These are phyloP conservation scores for Boeremia lycopersici DNA, from an alignment of 2,329 filamentous ascomycete species.

Conservation along the genomic window DNA sequence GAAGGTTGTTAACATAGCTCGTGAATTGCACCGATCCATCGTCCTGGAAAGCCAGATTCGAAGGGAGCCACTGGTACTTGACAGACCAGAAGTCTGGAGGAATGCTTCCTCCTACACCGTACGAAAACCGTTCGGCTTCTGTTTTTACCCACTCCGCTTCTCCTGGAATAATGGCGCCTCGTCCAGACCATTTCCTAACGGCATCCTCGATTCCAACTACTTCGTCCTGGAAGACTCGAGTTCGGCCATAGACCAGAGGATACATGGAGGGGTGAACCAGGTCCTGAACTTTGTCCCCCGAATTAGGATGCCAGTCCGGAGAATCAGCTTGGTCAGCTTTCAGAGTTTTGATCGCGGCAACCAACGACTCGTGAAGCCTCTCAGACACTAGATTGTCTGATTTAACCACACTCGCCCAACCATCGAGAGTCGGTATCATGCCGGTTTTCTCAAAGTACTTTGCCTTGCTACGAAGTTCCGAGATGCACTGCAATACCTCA, in stretches of 20 bases:
- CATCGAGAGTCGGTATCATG: conserved; percentile 19
- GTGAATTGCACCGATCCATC: conserved; percentile 46
- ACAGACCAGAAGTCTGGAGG: conserved; percentile 37
- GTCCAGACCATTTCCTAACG: conserved; percentile 33
- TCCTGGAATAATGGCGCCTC: conserved; percentile 31
- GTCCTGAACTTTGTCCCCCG: conserved; percentile 55
- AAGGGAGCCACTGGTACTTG: conserved; percentile 57
- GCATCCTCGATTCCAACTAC: conserved; percentile 39
- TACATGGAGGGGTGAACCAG: conserved; percentile 69
- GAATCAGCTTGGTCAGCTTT: conserved; percentile 56
- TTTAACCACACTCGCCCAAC: conserved; percentile 49
- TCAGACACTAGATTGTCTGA: conserved; percentile 55
- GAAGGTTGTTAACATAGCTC: conserved; percentile 60
- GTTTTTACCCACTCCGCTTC: not conserved
- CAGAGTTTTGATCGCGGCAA: conserved; percentile 52
- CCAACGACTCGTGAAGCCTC: conserved; percentile 50
- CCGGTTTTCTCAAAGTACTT: conserved; percentile 43
- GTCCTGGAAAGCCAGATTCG: conserved; percentile 50
- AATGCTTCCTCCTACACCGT: conserved; percentile 8
- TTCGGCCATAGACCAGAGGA: conserved; percentile 60
- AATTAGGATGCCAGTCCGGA: conserved; percentile 67
- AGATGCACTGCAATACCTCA: conserved; percentile 20
- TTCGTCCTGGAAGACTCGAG: conserved; percentile 13
- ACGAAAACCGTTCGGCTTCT: not conserved
- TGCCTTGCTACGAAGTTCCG: conserved; percentile 59